phyloP scores from a whole-genome alignment of 352 stramenopile genomes.

The Globisporangium okanoganense region DNA sequence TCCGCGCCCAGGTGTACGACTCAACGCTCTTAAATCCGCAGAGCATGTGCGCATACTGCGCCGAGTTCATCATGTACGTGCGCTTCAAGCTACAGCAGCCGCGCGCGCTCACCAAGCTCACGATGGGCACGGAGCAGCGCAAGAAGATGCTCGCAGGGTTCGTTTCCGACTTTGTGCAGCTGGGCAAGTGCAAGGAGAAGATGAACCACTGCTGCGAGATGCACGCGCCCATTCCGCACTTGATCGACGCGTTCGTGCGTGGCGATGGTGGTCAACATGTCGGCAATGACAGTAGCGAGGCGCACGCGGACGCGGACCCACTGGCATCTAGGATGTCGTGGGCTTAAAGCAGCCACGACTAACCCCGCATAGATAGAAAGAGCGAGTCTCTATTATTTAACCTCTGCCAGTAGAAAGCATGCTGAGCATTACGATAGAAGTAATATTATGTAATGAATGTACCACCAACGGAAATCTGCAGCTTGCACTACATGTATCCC shows the following conservation, averaged over 20 bases:
- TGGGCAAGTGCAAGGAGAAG: slow-evolving; percentile 37
- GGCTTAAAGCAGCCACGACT: no score
- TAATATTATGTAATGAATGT: no score
- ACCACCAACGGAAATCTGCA: no score
- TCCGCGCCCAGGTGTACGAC: slow-evolving; percentile 39
- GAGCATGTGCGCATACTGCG: slow-evolving; percentile 57
- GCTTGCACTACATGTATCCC: no score
- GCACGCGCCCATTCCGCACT: slow-evolving; percentile 34
- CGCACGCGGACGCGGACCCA: no score
- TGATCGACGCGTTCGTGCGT: slow-evolving; percentile 45
- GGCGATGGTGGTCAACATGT: no score
- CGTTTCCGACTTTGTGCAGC: slow-evolving; percentile 43
- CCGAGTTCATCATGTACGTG: slow-evolving; percentile 52
- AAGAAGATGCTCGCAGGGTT: slow-evolving; percentile 49
- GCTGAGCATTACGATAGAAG: no score
- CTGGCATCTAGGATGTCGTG: no score
- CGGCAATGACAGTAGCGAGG: no score
- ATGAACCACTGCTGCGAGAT: slow-evolving; percentile 37
- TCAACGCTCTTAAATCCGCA: slow-evolving; percentile 42
- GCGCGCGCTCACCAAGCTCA: slow-evolving; percentile 34
- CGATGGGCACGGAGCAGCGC: slow-evolving; percentile 32
- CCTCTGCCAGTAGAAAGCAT: no score
- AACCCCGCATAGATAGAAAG: no score
- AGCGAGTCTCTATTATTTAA: no score
- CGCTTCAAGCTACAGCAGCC: slow-evolving; percentile 49